A percentile compares a stretch with the other conserved stretches of the same genome.
Evolutionary conservation across 257 asterid species (phyloP).

Genomic region (Capsicum pubescens): DNA sequence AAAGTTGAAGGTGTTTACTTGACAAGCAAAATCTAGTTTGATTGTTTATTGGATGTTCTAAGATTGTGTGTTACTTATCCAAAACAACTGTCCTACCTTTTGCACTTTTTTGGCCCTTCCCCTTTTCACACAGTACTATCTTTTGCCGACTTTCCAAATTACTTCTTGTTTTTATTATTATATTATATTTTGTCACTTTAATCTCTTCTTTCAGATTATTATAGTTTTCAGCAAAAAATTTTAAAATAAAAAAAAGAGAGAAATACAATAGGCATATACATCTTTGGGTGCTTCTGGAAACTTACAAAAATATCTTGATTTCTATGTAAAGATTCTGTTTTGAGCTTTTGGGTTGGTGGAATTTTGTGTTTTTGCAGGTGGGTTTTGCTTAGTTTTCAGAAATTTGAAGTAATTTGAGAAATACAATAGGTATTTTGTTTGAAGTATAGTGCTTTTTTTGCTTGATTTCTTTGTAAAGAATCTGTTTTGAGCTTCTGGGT

Average conservation of each 20-base stretch:
- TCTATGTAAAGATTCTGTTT: no score
- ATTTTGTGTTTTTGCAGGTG: no score
- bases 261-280: neutral
- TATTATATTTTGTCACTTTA: neutral
- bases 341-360: no score
- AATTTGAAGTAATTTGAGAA: neutral
- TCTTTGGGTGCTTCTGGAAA: neutral
- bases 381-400: no score
- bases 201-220: neutral
- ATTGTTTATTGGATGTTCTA: neutral
- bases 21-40: no score
- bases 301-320: neutral
- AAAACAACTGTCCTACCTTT: slow-evolving; percentile 51
- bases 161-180: neutral
- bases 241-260: neutral
- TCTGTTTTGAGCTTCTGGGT: no score
- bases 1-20: no score
- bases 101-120: slow-evolving; percentile 53
- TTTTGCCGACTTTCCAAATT: slow-evolving; percentile 35
- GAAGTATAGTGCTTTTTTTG: no score
- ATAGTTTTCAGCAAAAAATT: neutral
- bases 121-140: slow-evolving; percentile 29
- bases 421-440: no score
- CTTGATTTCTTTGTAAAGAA: no score
- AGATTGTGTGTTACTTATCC: slow-evolving; percentile 46